Base-by-base conservation (phyloP, 2,329 filamentous ascomycete genomes). In the Talaromyces sp. region DNA sequence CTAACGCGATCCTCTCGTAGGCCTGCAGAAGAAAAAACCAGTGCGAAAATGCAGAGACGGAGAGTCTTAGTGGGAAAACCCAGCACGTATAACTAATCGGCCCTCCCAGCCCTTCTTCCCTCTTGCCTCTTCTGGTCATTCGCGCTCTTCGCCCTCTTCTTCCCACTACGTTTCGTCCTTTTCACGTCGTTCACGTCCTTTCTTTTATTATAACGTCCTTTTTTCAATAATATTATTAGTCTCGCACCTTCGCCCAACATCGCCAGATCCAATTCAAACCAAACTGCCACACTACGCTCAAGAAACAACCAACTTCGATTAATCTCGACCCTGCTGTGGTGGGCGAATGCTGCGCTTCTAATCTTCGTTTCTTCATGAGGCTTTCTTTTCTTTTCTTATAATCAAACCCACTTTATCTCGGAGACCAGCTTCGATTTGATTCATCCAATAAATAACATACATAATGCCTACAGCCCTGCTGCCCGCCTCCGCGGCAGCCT, bases 401-500 rank as follows among this genome's bases (percentile, higher is more conserved):
- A 27, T 27, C 9, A 29, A 17, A 52, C 13, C 17, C 49, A 52
- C 55, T 59, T 55, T 77, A 74, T 52, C 49, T 52, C 49, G 49
- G 43, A 78, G 75, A 75, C 72, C 77, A 74, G 77, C 72, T 73
- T 73, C 68, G 81, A 38, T 38, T n/a, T 17, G 80, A 74, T 81
- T 80, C 84, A 82, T 66, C 14, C 24, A 27, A n/a, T 11, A 11
- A 26, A 26, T 29, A 26, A 6, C n/a, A 24, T 66, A 71, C 75
- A 82, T 74, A 74, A 98, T 98, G 95, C 92, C 92, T 75, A 89
- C 92, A 72, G 89, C 95, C 82, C 83, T 99, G 75, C 82, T 99
- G 70, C 95, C 95, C 69, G 93, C 93, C 64, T 98, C 95, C 71
- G 95, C 95, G 67, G 92, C 93, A 64, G 93, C 95, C 71, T 99